Evolutionary conservation across 306 rosid species (phyloP), one percentile per base, ranked within the genome.

Genomic region (Glycine tomentella): DNA sequence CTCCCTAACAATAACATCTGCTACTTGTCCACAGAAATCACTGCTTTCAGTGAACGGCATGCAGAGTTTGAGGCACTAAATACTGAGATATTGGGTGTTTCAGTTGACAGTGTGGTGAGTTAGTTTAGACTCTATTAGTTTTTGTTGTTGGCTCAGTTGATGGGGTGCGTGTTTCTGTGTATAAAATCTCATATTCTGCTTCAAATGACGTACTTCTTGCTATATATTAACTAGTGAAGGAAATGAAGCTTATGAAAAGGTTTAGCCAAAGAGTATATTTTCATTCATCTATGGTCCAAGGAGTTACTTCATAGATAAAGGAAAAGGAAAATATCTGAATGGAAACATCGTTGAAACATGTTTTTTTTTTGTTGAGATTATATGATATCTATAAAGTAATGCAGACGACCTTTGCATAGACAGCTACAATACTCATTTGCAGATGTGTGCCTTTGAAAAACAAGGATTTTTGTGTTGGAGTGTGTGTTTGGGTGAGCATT

Each of bases 11-110:
- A 4, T 58, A 67, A 75, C 9, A 38, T 63, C 5, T 20, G 76
- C 45, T 63, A 48, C 63, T 50, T 11, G 75, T 59, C 86, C 50
- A 55, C 93, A 94, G 98, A 94, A 85, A 94, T 94, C 87, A 92
- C 98, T 44, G 98, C 98, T 79, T 94, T 94, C 87, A 94, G 98
- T 17, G 97, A 94, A 76, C 97, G 98, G 8, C 70, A 94, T 52
- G 91, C 62, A 0, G 98, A 94, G 77, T 94, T 94, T 51, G 90
- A 79, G 77, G 77, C 75, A 59, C 73, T 94, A 69, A 85, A 94
- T 83, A 94, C 98, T 0, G 97, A 94, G 82, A 75, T 94, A 38
- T 86, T 94, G 91, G 98, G 97, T 84, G 91, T 94, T 85, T 94
- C 98, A 10, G 70, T 86, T 56, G 98, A 94, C 88, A 94, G 98